Evolutionary conservation across 192 early-diverging fungal genomes (phyloP).

Genomic region (Rhizophlyctis rosea): DNA sequence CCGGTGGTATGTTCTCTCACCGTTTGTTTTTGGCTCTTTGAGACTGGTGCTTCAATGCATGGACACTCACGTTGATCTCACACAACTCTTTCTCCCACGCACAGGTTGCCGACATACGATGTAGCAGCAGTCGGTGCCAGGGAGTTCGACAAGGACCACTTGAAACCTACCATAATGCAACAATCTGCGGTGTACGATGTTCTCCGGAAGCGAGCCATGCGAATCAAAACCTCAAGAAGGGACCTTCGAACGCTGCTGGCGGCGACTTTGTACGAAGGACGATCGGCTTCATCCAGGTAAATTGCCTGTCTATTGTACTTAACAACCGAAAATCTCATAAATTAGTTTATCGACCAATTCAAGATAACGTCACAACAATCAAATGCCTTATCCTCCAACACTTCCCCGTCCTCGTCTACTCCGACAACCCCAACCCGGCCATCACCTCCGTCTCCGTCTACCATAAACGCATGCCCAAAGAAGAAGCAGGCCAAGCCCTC

Average conservation of each 20-base stretch:
- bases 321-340: background rate
- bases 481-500: constrained; percentile 81
- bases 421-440: constrained; percentile 77
- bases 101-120: background rate
- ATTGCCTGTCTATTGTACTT: background rate
- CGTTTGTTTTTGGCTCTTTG: too few species aligned
- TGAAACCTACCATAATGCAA: constrained; percentile 71
- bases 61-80: too few species aligned
- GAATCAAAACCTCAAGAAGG: constrained; percentile 10
- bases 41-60: constrained; percentile 3
- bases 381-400: constrained; percentile 88
- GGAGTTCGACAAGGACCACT: constrained; percentile 81
- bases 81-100: background rate
- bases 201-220: constrained; percentile 17
- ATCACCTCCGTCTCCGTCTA: constrained; percentile 85
- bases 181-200: constrained; percentile 44
- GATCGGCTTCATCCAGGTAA: constrained; percentile 80
- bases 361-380: constrained; percentile 88
- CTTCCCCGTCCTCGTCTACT: constrained; percentile 85
- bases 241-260: constrained; percentile 42
- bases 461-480: constrained; percentile 73
- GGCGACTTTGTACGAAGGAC: constrained; percentile 77
- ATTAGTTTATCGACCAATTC: background rate
- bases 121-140: constrained; percentile 54
- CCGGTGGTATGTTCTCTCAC: constrained; percentile 63